Evolutionary conservation across 2,329 filamentous ascomycete species (phyloP).

Genomic region (Bipolaris sorokiniana): DNA sequence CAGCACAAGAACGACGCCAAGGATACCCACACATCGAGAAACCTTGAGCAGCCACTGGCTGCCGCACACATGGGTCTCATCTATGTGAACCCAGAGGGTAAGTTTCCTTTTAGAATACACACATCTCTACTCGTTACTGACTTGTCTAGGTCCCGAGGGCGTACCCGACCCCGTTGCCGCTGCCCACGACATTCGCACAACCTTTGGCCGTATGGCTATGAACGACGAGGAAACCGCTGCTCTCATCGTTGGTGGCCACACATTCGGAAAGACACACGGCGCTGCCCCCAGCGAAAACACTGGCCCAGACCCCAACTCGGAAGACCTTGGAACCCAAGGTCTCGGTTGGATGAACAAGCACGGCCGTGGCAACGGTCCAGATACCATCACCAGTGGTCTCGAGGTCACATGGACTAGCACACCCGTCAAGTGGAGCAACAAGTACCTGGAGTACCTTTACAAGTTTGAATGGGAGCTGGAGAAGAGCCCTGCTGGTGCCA

Average conservation of each 20-base stretch:
- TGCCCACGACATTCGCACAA: constrained; percentile 73
- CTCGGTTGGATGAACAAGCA: constrained; percentile 74
- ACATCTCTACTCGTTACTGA: constrained; percentile 2
- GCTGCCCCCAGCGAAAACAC: constrained; percentile 69
- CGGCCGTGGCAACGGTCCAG: constrained; percentile 69
- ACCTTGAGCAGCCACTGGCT: constrained; percentile 71
- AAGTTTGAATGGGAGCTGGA: constrained; percentile 78
- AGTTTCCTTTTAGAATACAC: neutral
- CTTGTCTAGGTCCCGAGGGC: constrained; percentile 66
- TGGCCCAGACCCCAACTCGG: constrained; percentile 70
- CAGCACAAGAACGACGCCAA: constrained; percentile 39
- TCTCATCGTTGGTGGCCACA: constrained; percentile 78
- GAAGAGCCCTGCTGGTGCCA: constrained; percentile 76
- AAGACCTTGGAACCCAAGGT: constrained; percentile 69
- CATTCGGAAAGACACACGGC: constrained; percentile 82
- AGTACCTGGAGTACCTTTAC: constrained; percentile 77
- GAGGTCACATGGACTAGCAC: constrained; percentile 82
- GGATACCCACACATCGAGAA: constrained; percentile 56
- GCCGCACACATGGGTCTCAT: constrained; percentile 78
- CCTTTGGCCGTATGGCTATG: constrained; percentile 83
- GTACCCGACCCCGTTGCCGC: constrained; percentile 72
- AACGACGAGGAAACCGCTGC: constrained; percentile 82
- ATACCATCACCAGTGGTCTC: constrained; percentile 77
- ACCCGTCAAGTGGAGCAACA: constrained; percentile 76
- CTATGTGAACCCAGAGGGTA: constrained; percentile 76